phyloP scores from a whole-genome alignment of 805 yeast genomes.

The Cyberlindnera samutprakarnensis region DNA sequence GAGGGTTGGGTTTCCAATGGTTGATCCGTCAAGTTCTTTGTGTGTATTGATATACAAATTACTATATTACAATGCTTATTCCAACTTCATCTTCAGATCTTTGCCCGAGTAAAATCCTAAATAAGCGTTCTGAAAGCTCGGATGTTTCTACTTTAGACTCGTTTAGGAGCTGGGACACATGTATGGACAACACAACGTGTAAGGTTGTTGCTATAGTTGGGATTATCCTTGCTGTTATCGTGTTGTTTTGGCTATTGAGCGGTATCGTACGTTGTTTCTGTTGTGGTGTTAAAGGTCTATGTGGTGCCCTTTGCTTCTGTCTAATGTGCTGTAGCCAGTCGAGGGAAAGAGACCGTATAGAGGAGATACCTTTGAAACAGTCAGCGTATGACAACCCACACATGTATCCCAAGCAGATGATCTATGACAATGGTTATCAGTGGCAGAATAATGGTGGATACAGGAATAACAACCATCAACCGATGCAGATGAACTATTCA shows the following conservation, averaged over 20 bases:
- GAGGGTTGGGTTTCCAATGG: no score
- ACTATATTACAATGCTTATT: slow-evolving; percentile 4
- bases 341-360: slow-evolving; percentile 3
- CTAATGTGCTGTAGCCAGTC: slow-evolving; percentile 24
- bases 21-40: neutral
- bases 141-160: slow-evolving; percentile 32
- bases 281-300: slow-evolving; percentile 47
- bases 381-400: slow-evolving; percentile 13
- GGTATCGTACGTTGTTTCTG: slow-evolving; percentile 48
- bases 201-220: slow-evolving; percentile 73
- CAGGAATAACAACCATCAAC: no score
- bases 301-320: slow-evolving; percentile 47
- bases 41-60: neutral
- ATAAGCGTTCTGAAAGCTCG: slow-evolving; percentile 8
- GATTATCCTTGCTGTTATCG: slow-evolving; percentile 47
- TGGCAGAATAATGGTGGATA: no score
- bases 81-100: slow-evolving; percentile 6
- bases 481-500: no score
- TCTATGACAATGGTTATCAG: no score
- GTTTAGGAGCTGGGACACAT: slow-evolving; percentile 65
- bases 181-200: slow-evolving; percentile 73
- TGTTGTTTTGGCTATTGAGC: slow-evolving; percentile 49
- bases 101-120: slow-evolving; percentile 10
- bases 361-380: neutral
- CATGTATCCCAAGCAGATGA: slow-evolving; percentile 13